phyloP scores from a whole-genome alignment of 139 green algal genomes.

The Choricystis sp. region DNA sequence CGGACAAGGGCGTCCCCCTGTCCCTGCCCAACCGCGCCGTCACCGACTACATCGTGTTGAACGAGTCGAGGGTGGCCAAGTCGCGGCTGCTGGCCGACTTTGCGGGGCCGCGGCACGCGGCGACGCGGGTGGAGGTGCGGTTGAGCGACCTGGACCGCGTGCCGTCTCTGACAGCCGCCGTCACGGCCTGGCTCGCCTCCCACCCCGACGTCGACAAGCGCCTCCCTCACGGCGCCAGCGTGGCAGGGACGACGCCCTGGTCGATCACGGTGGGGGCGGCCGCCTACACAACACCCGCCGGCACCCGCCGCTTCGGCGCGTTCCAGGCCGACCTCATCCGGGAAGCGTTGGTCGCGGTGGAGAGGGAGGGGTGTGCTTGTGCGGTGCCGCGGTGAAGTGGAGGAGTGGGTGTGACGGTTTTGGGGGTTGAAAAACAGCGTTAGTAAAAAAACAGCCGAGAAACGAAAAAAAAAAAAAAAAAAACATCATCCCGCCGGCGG shows the following conservation, averaged over 20 bases:
- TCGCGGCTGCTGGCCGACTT: conserved; percentile 2
- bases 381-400: neutral
- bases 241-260: neutral
- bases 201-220: conserved; percentile 9
- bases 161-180: conserved; percentile 5
- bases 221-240: conserved; percentile 2
- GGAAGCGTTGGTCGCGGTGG: neutral
- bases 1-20: conserved; percentile 8
- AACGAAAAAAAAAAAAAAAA: too few species aligned
- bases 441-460: neutral
- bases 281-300: neutral
- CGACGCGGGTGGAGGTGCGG: neutral
- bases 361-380: neutral
- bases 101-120: conserved; percentile 5
- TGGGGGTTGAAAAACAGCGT: neutral
- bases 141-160: conserved; percentile 8
- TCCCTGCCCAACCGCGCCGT: conserved; percentile 15
- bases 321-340: neutral
- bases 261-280: neutral
- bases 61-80: conserved; percentile 9
- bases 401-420: neutral
- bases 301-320: neutral
- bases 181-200: conserved; percentile 5
- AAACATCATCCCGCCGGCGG: too few species aligned
- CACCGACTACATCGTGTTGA: conserved; percentile 13